Evolutionary conservation across 2,329 filamentous ascomycete genomes (phyloP).

Genomic region (Acarospora socialis): DNA sequence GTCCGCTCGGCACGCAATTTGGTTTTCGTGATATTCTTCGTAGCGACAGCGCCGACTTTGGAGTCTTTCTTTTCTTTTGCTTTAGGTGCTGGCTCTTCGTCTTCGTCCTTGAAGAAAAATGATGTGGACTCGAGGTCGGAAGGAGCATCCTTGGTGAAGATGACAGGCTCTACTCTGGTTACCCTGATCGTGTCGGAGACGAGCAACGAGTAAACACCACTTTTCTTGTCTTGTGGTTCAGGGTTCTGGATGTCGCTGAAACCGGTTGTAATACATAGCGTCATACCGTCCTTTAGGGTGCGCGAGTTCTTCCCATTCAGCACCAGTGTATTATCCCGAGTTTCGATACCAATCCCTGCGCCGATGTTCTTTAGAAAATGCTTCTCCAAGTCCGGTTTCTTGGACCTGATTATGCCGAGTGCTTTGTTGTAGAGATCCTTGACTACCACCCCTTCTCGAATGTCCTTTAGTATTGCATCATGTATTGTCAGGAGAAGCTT

Average conservation of each 20-base stretch:
- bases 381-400: constrained; percentile 90
- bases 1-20: constrained; percentile 80
- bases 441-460: constrained; percentile 69
- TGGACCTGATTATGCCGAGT: constrained; percentile 61
- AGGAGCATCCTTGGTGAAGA: constrained; percentile 88
- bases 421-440: constrained; percentile 93
- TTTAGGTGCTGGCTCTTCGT: constrained; percentile 69
- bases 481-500: constrained; percentile 75
- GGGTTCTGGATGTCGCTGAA: constrained; percentile 82
- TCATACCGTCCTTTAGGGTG: constrained; percentile 90
- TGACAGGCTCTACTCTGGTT: constrained; percentile 57
- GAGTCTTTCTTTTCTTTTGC: constrained; percentile 73
- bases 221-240: constrained; percentile 76
- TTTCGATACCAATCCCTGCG: constrained; percentile 84
- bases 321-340: constrained; percentile 66
- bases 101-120: constrained; percentile 97
- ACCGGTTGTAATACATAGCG: constrained; percentile 75
- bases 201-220: constrained; percentile 75
- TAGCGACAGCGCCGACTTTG: constrained; percentile 72
- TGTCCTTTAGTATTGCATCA: constrained; percentile 77
- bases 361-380: constrained; percentile 89
- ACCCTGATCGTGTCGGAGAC: constrained; percentile 90
- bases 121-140: constrained; percentile 87
- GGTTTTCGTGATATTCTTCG: constrained; percentile 90
- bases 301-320: constrained; percentile 78